phyloP scores from a whole-genome alignment of 345 rosid species.

The Raphanus sativus region DNA sequence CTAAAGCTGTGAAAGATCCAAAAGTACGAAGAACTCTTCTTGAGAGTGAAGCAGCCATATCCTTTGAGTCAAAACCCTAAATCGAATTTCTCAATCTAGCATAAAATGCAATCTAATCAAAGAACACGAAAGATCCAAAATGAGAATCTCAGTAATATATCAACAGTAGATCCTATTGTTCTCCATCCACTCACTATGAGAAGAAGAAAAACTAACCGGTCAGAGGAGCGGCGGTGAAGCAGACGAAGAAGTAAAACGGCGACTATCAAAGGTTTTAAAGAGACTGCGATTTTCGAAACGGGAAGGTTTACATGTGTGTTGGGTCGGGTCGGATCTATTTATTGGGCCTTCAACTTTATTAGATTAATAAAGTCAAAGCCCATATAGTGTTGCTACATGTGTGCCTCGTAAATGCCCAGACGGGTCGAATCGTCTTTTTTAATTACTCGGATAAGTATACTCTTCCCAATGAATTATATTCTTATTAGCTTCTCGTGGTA shows the following conservation, averaged over 20 bases:
- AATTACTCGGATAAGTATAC: no score
- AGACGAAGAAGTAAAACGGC: constrained; percentile 6
- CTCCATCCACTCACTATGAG: background rate
- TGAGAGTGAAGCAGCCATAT: constrained; percentile 51
- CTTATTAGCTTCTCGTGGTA: no score
- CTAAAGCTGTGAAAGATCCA: constrained; percentile 37
- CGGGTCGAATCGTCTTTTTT: background rate
- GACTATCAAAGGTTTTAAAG: constrained; percentile 3
- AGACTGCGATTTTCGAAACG: background rate
- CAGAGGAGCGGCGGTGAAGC: constrained; percentile 18
- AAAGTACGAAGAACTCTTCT: constrained; percentile 41
- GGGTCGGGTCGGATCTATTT: constrained; percentile 24
- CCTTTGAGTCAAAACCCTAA: constrained; percentile 15
- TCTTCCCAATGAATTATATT: no score
- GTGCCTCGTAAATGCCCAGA: background rate
- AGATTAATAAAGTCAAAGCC: background rate
- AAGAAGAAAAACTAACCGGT: constrained; percentile 15
- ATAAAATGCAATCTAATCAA: constrained; percentile 1
- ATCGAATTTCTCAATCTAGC: background rate
- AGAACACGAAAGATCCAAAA: background rate
- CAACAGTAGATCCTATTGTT: background rate
- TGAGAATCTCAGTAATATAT: background rate
- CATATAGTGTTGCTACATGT: background rate
- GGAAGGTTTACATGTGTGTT: constrained; percentile 4
- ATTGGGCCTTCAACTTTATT: constrained; percentile 1